phyloP scores from a whole-genome alignment of 768 basidiomycete species.

The Mycena epipterygia region DNA sequence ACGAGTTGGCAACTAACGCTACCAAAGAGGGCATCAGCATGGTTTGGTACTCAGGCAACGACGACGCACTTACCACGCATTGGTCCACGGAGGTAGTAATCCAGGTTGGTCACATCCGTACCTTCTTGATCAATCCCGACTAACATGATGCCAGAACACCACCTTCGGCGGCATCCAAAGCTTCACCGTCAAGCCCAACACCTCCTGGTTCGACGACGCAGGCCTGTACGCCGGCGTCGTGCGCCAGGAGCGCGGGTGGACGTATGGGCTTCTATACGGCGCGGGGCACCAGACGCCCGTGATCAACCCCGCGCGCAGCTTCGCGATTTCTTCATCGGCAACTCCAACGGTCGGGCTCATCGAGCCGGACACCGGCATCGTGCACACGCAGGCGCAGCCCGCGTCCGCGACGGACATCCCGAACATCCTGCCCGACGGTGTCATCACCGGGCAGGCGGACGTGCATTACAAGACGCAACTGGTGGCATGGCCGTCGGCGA shows the following conservation, averaged over 20 bases:
- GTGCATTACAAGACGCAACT: conserved; percentile 5
- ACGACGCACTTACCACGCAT: conserved; percentile 63
- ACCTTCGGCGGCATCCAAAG: conserved; percentile 69
- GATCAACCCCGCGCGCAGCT: conserved; percentile 22
- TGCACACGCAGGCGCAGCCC: neutral
- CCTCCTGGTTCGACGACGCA: conserved; percentile 60
- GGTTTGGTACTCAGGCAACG: conserved; percentile 64
- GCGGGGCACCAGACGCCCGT: conserved; percentile 32
- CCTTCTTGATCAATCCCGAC: no score
- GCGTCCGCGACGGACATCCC: neutral
- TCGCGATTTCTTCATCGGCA: conserved; percentile 64
- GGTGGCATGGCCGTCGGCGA: conserved; percentile 12
- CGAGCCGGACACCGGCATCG: neutral
- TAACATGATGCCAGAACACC: conserved; percentile 54
- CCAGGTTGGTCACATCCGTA: conserved; percentile 52
- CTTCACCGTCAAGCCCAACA: conserved; percentile 60
- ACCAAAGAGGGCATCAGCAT: conserved; percentile 50
- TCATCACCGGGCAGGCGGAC: conserved; percentile 18
- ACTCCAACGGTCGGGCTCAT: conserved; percentile 60
- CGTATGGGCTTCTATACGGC: conserved; percentile 34
- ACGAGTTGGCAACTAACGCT: conserved; percentile 62
- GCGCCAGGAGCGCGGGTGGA: conserved; percentile 65
- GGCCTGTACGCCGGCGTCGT: conserved; percentile 60
- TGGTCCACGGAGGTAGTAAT: conserved; percentile 59
- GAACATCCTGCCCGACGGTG: conserved; percentile 11